Conservation (phyloP, 768 basidiomycete species). For the Panaeolus papilionaceus region DNA sequence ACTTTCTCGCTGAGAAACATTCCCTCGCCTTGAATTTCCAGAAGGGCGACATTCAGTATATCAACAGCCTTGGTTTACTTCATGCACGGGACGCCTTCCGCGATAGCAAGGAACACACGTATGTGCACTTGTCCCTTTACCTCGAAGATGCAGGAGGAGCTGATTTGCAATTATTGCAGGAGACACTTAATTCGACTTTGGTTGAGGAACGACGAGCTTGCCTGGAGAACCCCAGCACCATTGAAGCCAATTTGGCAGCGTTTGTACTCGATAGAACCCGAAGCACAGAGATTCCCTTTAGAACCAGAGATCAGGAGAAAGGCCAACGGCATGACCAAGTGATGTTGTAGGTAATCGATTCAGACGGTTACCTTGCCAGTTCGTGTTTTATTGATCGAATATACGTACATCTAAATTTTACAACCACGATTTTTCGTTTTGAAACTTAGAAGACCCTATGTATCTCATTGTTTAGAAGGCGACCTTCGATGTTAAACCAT, state of each 20-base stretch:
- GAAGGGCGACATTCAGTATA: conserved; percentile 57
- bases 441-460: too few relatives aligned
- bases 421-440: not conserved
- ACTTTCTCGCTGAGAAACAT: conserved; percentile 50
- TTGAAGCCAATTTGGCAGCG: conserved; percentile 44
- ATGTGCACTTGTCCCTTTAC: conserved; percentile 26
- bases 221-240: conserved; percentile 49
- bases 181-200: conserved; percentile 53
- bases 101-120: conserved; percentile 50
- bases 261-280: conserved; percentile 45
- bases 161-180: conserved; percentile 27
- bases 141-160: conserved; percentile 14
- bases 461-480: conserved; percentile 41
- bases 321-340: conserved; percentile 39
- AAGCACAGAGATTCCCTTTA: conserved; percentile 50
- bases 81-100: conserved; percentile 51
- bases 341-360: conserved; percentile 2
- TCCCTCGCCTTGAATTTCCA: conserved; percentile 50
- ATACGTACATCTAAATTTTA: not conserved
- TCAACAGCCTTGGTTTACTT: conserved; percentile 50
- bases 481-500: conserved; percentile 58
- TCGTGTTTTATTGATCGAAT: not conserved
- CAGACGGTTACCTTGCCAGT: not conserved
- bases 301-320: conserved; percentile 51
- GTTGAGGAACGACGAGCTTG: conserved; percentile 52